Conservation (phyloP, 805 yeast genomes). For the Candida krabiensis region DNA sequence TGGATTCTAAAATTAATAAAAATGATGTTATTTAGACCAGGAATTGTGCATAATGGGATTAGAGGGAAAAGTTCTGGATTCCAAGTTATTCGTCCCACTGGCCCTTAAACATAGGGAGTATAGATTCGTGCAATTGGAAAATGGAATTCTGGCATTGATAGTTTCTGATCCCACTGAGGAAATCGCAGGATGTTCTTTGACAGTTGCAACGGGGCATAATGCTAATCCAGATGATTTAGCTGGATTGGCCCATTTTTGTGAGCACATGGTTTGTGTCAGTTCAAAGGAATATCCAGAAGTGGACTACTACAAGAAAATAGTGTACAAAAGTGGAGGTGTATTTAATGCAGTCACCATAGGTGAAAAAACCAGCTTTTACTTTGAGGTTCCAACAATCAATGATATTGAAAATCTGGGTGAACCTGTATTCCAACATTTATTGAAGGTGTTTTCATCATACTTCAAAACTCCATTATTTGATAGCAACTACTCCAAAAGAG, state of each 20-base stretch:
- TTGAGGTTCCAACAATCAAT: slow-evolving; percentile 52
- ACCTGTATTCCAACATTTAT: slow-evolving; percentile 44
- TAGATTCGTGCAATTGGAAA: slow-evolving; percentile 52
- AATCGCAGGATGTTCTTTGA: slow-evolving; percentile 65
- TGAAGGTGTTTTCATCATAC: slow-evolving; percentile 51
- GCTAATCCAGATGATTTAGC: slow-evolving; percentile 68
- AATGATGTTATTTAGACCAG: too few species aligned
- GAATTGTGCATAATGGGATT: too few species aligned
- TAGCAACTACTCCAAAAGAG: slow-evolving; percentile 42
- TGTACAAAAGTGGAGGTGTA: slow-evolving; percentile 53
- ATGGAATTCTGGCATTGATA: slow-evolving; percentile 67
- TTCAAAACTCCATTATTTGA: slow-evolving; percentile 54
- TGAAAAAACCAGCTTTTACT: slow-evolving; percentile 63
- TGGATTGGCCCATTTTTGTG: slow-evolving; percentile 91
- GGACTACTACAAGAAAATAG: slow-evolving; percentile 41
- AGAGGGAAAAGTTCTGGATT: slow-evolving; percentile 2
- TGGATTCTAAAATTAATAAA: too few species aligned
- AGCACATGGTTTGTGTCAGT: slow-evolving; percentile 65
- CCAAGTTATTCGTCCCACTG: slow-evolving; percentile 17
- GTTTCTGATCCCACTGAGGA: slow-evolving; percentile 75
- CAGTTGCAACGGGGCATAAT: slow-evolving; percentile 79
- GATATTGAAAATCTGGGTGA: slow-evolving; percentile 7
- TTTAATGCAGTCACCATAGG: slow-evolving; percentile 71
- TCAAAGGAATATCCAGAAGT: slow-evolving; percentile 54
- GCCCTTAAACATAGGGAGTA: slow-evolving; percentile 36